Evolutionary conservation across 169 alveolate genomes (phyloP), one percentile per base, ranked within the genome.

Genomic region (Eimeria nieschulzi): DNA sequence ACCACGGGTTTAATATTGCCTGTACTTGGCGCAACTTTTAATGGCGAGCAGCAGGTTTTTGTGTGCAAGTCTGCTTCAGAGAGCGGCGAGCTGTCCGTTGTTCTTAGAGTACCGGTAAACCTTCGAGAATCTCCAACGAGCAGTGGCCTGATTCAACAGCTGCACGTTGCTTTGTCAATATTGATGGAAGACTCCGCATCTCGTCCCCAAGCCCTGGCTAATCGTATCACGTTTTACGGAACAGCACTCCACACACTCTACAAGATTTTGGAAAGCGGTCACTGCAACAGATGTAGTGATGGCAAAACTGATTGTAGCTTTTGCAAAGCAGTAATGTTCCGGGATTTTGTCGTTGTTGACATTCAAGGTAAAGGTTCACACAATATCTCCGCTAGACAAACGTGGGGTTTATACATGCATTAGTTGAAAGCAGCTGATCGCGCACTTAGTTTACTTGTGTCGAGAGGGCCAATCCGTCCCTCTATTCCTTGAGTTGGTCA

Each of bases 201-300:
- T 39, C 90, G 59, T 25, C 78, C 39, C 63, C 78, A 76, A 21
- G 54, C 64, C 53, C 53, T 82, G 78, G 76, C 90, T 5, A 82
- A 82, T 68, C 90, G 90, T 54, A 59, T 39, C 33, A 82, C 78
- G 1, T 59, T 82, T 51, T 63, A 63, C 64, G 90, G 90, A 61
- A 82, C 90, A 25, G 90, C 90, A 33, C 23, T 82, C 23, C 64
- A 63, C n/a, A 82, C 90, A 2, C 90, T 82, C 17, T 12, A 63
- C 90, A 82, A 82, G 63, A 82, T 82, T 39, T 76, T 82, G 9
- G 75, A 33, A 33, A 82, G 90, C 63, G 90, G 90, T 17, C 90
- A 82, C 26, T 82, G 90, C 64, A 63, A 54, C 76, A 82, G 78
- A 51, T 82, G 90, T 76, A 61, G 64, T 17, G 78, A 63, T 0